These are phyloP conservation scores for Hymenoscyphus repandus DNA, from an alignment of 2,329 filamentous ascomycete genomes.

Conservation along the genomic window DNA sequence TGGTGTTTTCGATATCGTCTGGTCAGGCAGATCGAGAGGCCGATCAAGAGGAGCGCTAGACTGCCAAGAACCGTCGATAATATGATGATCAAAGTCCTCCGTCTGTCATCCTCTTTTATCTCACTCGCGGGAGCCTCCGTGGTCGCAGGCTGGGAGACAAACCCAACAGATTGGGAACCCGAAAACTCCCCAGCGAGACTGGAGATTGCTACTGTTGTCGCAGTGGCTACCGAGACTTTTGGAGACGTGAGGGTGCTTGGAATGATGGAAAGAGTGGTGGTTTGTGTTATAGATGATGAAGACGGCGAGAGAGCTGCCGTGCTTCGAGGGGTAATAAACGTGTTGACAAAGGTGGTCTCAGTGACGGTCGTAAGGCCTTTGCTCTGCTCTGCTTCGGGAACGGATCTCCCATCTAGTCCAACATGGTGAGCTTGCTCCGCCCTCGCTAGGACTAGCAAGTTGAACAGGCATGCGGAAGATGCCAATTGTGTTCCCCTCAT, in stretches of 20 bases:
- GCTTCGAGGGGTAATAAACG: conserved; percentile 1
- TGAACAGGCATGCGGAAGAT: conserved; percentile 13
- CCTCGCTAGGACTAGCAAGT: conserved; percentile 10
- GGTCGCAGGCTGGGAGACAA: conserved; percentile 1
- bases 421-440: conserved; percentile 1
- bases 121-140: not conserved
- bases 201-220: conserved; percentile 1
- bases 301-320: not conserved
- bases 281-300: conserved; percentile 4
- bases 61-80: conserved; percentile 25
- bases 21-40: conserved; percentile 17
- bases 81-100: conserved; percentile 22
- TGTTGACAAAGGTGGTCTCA: not conserved
- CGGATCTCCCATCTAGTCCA: conserved; percentile 3
- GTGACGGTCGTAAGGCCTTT: not conserved
- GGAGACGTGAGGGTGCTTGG: not conserved
- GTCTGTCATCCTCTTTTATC: not conserved
- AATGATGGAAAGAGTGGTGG: conserved; percentile 7
- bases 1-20: conserved; percentile 24
- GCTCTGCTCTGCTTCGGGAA: conserved; percentile 1
- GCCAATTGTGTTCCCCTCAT: conserved; percentile 17
- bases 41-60: conserved; percentile 22
- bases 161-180: not conserved
- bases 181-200: not conserved
- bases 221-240: not conserved